A percentile compares a stretch with the other conserved stretches of the same genome.
Evolutionary conservation across 1,284 basidiomycete species (phyloP).

Genomic region (Meira miltonrushii): DNA sequence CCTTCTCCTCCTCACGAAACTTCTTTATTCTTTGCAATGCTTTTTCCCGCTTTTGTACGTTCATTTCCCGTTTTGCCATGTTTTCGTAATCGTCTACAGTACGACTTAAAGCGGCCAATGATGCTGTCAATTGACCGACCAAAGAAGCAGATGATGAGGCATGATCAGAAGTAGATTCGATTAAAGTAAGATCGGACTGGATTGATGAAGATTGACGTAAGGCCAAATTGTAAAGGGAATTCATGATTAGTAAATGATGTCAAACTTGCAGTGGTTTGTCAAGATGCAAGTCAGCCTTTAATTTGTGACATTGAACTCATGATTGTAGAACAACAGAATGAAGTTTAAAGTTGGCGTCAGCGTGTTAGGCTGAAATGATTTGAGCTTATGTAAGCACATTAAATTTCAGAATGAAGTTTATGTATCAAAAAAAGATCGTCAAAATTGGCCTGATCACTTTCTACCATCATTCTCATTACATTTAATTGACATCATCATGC

Average conservation of each 20-base stretch:
- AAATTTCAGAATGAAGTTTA: slow-evolving; percentile 2
- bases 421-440: not conserved
- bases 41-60: slow-evolving; percentile 48
- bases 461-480: no score
- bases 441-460: no score
- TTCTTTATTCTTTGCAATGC: slow-evolving; percentile 40
- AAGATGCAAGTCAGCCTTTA: no score
- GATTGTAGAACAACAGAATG: no score
- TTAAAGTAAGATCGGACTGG: slow-evolving; percentile 40
- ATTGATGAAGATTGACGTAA: slow-evolving; percentile 47
- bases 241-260: slow-evolving; percentile 21
- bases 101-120: slow-evolving; percentile 38
- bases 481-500: not conserved
- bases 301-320: no score
- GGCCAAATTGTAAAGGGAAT: slow-evolving; percentile 50
- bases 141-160: slow-evolving; percentile 21
- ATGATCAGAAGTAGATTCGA: slow-evolving; percentile 24
- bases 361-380: no score
- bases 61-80: slow-evolving; percentile 47
- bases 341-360: no score
- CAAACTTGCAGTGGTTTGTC: no score
- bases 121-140: slow-evolving; percentile 37
- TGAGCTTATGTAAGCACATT: no score
- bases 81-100: slow-evolving; percentile 51
- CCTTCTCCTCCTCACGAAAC: slow-evolving; percentile 43